A percentile compares a stretch with the other conserved stretches of the same genome.
Evolutionary conservation across 805 yeast species (phyloP).

Genomic region (Barnettozyma siamensis): DNA sequence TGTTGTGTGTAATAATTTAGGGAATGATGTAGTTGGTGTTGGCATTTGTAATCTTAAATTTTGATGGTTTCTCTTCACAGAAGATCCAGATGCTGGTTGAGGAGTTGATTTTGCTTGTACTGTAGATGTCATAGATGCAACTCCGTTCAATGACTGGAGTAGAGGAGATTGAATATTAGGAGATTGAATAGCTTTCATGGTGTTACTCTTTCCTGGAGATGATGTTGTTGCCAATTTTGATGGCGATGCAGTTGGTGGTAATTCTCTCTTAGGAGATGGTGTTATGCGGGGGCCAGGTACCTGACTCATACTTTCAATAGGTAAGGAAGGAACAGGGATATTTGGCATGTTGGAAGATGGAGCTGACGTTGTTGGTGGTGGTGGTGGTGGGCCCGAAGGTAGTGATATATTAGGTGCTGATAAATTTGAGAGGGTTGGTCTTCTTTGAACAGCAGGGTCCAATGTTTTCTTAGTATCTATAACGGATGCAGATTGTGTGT

Average conservation of each 20-base stretch:
- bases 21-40: constrained; percentile 44
- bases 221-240: constrained; percentile 22
- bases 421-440: constrained; percentile 17
- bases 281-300: constrained; percentile 29
- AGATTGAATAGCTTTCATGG: constrained; percentile 30
- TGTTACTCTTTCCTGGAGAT: constrained; percentile 30
- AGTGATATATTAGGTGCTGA: constrained; percentile 1
- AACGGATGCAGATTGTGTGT: constrained; percentile 18
- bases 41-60: constrained; percentile 72
- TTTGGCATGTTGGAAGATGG: constrained; percentile 1
- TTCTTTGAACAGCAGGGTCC: constrained; percentile 18
- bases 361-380: constrained; percentile 4
- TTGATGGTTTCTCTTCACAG: constrained; percentile 39
- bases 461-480: constrained; percentile 18
- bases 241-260: constrained; percentile 22
- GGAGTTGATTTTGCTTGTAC: constrained; percentile 1
- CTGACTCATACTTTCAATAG: constrained; percentile 2
- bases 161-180: constrained; percentile 23
- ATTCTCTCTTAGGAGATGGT: constrained; percentile 40
- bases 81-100: constrained; percentile 1
- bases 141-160: constrained; percentile 29
- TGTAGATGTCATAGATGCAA: too few relatives aligned
- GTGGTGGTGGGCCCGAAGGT: constrained; percentile 1
- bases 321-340: background rate
- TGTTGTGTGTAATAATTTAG: constrained; percentile 28